A percentile compares a stretch with the other conserved stretches of the same genome.
phyloP scores from a whole-genome alignment of 129 eudicot species.

The Saposhnikovia divaricata region DNA sequence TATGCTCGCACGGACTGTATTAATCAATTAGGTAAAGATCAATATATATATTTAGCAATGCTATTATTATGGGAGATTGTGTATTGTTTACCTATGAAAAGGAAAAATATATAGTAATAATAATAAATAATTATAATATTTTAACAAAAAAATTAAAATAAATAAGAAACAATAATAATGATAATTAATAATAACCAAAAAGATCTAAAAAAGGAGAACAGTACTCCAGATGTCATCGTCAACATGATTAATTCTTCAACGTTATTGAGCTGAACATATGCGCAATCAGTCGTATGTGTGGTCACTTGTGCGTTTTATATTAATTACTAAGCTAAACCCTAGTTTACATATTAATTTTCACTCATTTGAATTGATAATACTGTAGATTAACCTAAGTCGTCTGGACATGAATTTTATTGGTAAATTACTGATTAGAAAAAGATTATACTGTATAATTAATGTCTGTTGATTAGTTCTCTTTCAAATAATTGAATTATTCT shows the following conservation, averaged over 20 bases:
- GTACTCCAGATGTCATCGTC: neutral
- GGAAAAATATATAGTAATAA: neutral
- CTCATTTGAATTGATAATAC: too few species aligned
- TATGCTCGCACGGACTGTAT: neutral
- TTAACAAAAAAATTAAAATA: too few species aligned
- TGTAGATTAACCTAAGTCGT: too few species aligned
- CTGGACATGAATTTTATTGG: too few species aligned
- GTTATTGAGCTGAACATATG: neutral
- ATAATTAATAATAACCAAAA: neutral
- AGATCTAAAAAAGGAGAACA: neutral
- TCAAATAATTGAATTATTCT: too few species aligned
- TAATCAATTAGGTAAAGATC: neutral
- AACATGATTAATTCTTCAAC: neutral
- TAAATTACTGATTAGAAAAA: too few species aligned
- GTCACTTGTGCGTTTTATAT: neutral
- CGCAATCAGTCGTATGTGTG: neutral
- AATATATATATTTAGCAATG: too few species aligned
- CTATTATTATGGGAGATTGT: neutral
- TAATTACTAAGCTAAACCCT: neutral
- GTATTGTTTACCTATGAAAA: neutral
- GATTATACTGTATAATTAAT: too few species aligned
- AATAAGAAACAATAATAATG: neutral
- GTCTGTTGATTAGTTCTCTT: neutral
- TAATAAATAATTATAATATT: neutral
- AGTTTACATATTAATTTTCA: too few species aligned